Evolutionary conservation across 345 rosid genomes (phyloP), one percentile per base, ranked within the genome.

Genomic region (Arabidopsis suecica): DNA sequence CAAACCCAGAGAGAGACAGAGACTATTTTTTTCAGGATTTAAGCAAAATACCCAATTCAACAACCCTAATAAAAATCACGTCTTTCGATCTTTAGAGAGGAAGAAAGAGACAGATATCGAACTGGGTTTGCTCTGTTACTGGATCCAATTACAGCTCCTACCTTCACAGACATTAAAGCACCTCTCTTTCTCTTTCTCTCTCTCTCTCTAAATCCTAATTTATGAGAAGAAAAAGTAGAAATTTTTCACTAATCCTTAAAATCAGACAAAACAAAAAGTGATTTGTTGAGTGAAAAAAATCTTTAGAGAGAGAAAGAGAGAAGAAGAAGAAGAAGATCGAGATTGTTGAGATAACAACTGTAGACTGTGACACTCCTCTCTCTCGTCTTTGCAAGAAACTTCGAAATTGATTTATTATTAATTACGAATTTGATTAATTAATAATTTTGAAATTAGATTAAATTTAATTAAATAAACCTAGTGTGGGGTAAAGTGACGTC

Each of bases 101-200:
- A 73, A 7, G 78, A 79, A 13, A 68, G 59, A 68, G 75, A 79
- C 65, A 64, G 61, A 47, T 56, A 56, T 61, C 54, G 16, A 76
- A 62, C 59, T 76, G 48, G 65, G 47, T 55, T 62, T 61, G 55
- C 59, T 65, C 61, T 71, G 62, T 68, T 18, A 72, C 73, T 79
- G 63, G 74, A 67, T 71, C 61, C 73, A 71, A 69, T 47, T 73
- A 82, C 68, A 74, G 75, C 53, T 73, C 81, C 75, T 82, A 80
- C 88, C 83, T 81, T 72, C 79, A 74, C 64, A 50, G 37, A 50
- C 81, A 78, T 78, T 78, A 65, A 70, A 78, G 71, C 82, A 75
- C 76, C 76, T 13, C 62, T 49, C 71, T 63, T 9, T 49, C 25
- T 64, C 45, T 32, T 20, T 70, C 65, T 51, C 38, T 60, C 74